These are phyloP conservation scores for Aquilaria agallochum DNA, from an alignment of 441 rosid species.

Conservation along the genomic window DNA sequence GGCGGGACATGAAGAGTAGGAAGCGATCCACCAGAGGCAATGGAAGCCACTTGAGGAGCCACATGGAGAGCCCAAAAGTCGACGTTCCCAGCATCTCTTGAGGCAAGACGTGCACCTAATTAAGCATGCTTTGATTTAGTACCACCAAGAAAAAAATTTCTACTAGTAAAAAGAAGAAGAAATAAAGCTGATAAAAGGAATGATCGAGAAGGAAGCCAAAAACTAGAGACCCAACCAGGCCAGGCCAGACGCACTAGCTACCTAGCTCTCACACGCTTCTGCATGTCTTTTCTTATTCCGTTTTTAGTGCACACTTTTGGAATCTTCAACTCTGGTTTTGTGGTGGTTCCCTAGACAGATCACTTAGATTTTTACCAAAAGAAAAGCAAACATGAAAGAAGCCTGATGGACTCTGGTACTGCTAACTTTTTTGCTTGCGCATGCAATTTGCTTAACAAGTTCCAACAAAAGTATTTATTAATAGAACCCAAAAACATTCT, in stretches of 20 bases:
- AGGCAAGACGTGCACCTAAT: constrained; percentile 82
- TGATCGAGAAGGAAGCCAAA: background rate
- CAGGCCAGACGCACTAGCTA: no score
- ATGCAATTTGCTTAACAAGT: constrained; percentile 28
- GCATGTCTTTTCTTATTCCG: background rate
- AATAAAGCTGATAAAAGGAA: constrained; percentile 8
- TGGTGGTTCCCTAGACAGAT: background rate
- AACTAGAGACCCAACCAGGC: no score
- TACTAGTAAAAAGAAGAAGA: background rate
- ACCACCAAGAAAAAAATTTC: constrained; percentile 3
- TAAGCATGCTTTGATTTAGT: background rate
- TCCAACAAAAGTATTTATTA: constrained; percentile 20
- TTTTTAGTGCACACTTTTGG: constrained; percentile 10
- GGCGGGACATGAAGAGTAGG: constrained; percentile 44
- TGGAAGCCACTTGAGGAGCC: constrained; percentile 75
- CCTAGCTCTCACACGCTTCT: no score
- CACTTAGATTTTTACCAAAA: background rate
- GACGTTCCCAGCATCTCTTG: constrained; percentile 79
- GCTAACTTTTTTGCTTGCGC: constrained; percentile 25
- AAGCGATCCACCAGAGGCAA: constrained; percentile 52
- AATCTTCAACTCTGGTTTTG: constrained; percentile 11
- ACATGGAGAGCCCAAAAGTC: constrained; percentile 69
- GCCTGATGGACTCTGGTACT: constrained; percentile 2
- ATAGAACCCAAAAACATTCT: no score
- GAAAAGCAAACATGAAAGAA: background rate